Evolutionary conservation across 768 basidiomycete species (phyloP).

Genomic region (Suillus luteus): DNA sequence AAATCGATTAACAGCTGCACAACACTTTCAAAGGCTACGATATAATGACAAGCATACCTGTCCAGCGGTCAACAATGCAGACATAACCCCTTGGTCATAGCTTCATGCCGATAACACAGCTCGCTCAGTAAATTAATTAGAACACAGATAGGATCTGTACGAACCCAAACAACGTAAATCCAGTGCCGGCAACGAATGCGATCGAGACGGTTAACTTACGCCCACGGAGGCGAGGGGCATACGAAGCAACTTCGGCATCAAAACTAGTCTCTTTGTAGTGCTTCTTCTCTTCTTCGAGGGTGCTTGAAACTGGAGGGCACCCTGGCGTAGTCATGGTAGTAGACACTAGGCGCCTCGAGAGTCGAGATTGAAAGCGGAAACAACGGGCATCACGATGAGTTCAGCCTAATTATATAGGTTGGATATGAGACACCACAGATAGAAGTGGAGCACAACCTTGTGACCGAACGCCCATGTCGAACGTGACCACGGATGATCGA

Average conservation of each 20-base stretch:
- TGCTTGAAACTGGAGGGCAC: constrained; percentile 1
- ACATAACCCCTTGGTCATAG: constrained; percentile 75
- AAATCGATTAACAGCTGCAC: constrained; percentile 1
- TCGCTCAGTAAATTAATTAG: neutral
- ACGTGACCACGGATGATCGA: neutral
- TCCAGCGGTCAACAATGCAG: constrained; percentile 58
- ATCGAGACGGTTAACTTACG: constrained; percentile 47
- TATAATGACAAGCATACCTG: constrained; percentile 36
- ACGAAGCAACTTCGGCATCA: constrained; percentile 36
- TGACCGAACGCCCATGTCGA: neutral
- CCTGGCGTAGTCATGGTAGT: neutral
- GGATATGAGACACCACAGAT: neutral
- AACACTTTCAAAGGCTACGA: neutral
- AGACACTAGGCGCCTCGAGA: neutral
- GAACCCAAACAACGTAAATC: constrained; percentile 65
- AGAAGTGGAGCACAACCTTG: neutral
- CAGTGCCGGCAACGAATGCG: constrained; percentile 58
- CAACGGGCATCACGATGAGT: neutral
- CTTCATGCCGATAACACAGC: constrained; percentile 27
- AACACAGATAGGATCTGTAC: constrained; percentile 11
- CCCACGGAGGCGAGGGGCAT: constrained; percentile 42
- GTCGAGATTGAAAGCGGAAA: neutral
- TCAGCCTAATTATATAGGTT: neutral
- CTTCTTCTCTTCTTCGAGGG: constrained; percentile 3
- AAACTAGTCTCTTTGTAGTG: constrained; percentile 29